Percentiles rank a stretch among this genome's conserved stretches.
phyloP scores from a whole-genome alignment of 2,329 filamentous ascomycete genomes.

The Pseudogymnoascus sp. region DNA sequence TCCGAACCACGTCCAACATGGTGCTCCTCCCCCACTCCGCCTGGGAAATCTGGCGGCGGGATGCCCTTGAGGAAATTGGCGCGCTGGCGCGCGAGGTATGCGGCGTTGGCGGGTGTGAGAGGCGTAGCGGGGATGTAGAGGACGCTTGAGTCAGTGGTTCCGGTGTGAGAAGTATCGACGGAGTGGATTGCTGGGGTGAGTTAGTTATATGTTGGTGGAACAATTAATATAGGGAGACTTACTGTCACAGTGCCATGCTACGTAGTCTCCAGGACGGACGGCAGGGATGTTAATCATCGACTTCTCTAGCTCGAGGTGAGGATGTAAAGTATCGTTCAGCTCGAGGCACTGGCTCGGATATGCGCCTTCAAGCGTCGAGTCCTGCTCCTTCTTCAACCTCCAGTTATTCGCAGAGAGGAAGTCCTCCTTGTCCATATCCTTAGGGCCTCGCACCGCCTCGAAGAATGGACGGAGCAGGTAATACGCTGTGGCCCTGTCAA shows the following conservation, averaged over 20 bases:
- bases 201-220: not conserved
- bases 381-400: conserved; percentile 44
- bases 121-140: conserved; percentile 86
- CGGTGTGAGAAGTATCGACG: conserved; percentile 71
- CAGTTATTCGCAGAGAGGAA: conserved; percentile 52
- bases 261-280: conserved; percentile 59
- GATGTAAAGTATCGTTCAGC: conserved; percentile 50
- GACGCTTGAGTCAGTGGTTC: conserved; percentile 68
- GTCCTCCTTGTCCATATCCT: conserved; percentile 26
- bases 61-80: conserved; percentile 61
- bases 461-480: conserved; percentile 81
- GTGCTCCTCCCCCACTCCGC: conserved; percentile 56
- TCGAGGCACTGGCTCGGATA: conserved; percentile 56
- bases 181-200: conserved; percentile 45
- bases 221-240: conserved; percentile 5
- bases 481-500: conserved; percentile 70
- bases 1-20: conserved; percentile 38
- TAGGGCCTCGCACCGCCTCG: conserved; percentile 34
- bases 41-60: conserved; percentile 63
- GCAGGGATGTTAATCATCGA: conserved; percentile 59
- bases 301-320: conserved; percentile 50
- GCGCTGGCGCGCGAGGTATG: conserved; percentile 63
- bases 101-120: conserved; percentile 64
- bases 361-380: conserved; percentile 60
- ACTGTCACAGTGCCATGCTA: conserved; percentile 49